Base-by-base conservation (phyloP, 2,329 filamentous ascomycete genomes). In the Pezicula rhizophila region DNA sequence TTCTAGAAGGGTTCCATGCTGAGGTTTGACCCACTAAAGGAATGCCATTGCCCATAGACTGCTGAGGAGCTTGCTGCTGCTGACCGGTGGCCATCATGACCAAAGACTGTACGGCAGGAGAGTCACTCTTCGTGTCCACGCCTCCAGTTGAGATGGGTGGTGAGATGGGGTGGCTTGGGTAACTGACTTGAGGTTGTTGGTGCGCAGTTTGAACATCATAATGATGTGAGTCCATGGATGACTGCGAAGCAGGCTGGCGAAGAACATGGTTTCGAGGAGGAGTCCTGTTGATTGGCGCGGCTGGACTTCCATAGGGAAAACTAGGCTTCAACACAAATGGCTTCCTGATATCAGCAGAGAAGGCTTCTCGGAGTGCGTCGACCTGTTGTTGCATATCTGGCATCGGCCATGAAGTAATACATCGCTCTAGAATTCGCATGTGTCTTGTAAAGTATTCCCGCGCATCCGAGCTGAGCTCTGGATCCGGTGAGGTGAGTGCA, bases 381-480 rank as follows among this genome's bases (percentile, higher is more conserved):
- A 97, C 89, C 66, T 96, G 90, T 46, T 83, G 84, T 64, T 95
- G 85, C 70, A 96, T 86, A 60, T 96, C 91, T 2, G 87, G 85
- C 79, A 95, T 89, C 2, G 89, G 86, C 86, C 89, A 95, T 4
- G 84, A 82, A 8, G 79, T 76, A 63, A 89, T 87, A 58, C 90
- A 93, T 56, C 82, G 84, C 66, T 97, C 92, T 50, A 97, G 74
- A 34, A 97, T 85, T 48, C 91, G 83, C 92, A 97, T 96, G 60
- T 96, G 91, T 42, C 92, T 79, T 2, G 89, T 87, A 62, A 97
- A 97, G 64, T 87, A 97, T 53, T 92, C 86, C 28, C 88, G 80
- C 5, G 92, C 89, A 65, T 96, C 89, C 0, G 77, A 74, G 63
- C 93, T 91, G 49, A 96, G 79, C 35, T 93, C 87, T 1, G 89